Percentiles rank a stretch among this genome's conserved stretches.
Conservation (phyloP, 208 protist genomes). For the Leishmania aethiopica region DNA sequence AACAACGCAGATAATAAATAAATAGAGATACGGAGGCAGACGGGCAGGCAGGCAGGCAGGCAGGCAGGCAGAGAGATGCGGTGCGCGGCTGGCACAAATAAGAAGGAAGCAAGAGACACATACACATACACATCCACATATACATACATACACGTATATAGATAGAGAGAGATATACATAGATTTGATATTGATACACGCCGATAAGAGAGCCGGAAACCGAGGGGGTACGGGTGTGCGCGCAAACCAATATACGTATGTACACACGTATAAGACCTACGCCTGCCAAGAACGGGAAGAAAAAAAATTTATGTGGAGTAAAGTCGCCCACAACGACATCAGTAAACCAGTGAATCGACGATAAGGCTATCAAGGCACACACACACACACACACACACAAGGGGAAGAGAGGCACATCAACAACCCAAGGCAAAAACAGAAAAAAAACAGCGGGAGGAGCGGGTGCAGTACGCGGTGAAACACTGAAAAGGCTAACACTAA, state of each 20-base stretch:
- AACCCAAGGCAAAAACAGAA: background rate
- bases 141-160: conserved; percentile 1
- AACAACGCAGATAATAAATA: background rate
- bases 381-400: background rate
- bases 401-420: background rate
- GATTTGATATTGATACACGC: background rate
- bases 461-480: background rate
- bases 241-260: no score
- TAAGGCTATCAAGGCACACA: background rate
- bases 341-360: conserved; percentile 1
- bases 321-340: background rate
- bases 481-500: background rate
- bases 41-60: background rate
- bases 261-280: background rate
- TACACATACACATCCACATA: background rate
- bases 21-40: background rate
- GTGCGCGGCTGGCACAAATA: background rate
- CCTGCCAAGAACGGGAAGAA: background rate
- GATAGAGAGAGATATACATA: background rate
- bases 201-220: background rate
- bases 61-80: background rate
- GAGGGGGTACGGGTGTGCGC: no score
- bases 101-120: background rate
- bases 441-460: background rate
- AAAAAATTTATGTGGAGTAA: background rate